These are phyloP conservation scores for Phyllostachys edulis DNA, from an alignment of 176 grass and related monocot species.

Conservation along the genomic window DNA sequence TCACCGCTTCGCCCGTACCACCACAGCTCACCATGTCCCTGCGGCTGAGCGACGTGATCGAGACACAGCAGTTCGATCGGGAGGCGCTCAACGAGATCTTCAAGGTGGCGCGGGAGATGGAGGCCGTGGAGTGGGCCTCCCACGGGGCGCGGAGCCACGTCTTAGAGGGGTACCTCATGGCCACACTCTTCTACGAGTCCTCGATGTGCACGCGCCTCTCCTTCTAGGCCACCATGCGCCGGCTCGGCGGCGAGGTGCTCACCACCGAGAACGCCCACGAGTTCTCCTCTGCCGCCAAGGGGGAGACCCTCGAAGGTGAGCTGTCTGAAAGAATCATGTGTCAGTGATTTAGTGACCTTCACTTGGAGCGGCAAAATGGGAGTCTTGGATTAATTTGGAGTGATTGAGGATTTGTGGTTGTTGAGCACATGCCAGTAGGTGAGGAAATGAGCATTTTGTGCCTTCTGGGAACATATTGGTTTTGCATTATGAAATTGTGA, in stretches of 20 bases:
- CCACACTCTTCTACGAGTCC: constrained; percentile 24
- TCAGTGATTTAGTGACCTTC: neutral
- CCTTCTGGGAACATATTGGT: neutral
- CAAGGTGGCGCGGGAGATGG: constrained; percentile 86
- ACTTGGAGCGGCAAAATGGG: neutral
- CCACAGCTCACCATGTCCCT: constrained; percentile 3
- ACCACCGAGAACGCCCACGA: constrained; percentile 97
- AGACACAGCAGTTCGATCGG: constrained; percentile 81
- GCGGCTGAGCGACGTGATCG: constrained; percentile 74
- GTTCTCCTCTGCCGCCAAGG: constrained; percentile 95
- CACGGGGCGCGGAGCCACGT: constrained; percentile 50
- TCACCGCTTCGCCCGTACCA: neutral
- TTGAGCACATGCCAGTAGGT: neutral
- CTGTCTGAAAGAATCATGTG: neutral
- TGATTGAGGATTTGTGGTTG: neutral
- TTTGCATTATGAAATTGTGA: neutral
- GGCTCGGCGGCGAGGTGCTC: constrained; percentile 80
- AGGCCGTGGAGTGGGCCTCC: constrained; percentile 58
- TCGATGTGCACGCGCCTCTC: constrained; percentile 86
- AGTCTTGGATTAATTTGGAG: neutral
- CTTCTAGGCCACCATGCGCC: constrained; percentile 86
- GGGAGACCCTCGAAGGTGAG: constrained; percentile 90
- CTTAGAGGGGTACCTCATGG: constrained; percentile 81
- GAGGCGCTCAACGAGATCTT: constrained; percentile 71
- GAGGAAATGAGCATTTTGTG: neutral